phyloP scores from a whole-genome alignment of 768 basidiomycete species.

The Kwoniella sp. region DNA sequence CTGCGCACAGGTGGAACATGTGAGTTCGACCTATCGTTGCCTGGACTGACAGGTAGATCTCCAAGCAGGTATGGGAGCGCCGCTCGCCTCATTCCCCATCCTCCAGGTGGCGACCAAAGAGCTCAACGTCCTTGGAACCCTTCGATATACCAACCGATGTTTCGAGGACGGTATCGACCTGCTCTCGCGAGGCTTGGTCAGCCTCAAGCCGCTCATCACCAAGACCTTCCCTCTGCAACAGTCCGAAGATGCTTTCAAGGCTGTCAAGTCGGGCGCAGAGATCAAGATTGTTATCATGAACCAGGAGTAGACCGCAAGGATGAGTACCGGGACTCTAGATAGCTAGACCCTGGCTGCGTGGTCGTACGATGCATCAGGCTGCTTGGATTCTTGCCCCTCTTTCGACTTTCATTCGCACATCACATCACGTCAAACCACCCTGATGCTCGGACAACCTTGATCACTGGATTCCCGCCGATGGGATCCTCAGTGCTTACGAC shows the following conservation, averaged over 20 bases:
- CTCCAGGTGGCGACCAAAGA: slow-evolving; percentile 3
- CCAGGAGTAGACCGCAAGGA: slow-evolving; percentile 22
- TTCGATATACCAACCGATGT: slow-evolving; percentile 10
- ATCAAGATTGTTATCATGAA: slow-evolving; percentile 22
- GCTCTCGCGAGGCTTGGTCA: slow-evolving; percentile 3
- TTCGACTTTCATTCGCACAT: too few species aligned
- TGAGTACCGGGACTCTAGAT: too few species aligned
- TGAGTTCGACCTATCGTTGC: background rate
- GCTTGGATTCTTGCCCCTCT: too few species aligned
- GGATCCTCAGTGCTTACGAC: too few species aligned
- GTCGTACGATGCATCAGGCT: too few species aligned
- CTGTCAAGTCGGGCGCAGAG: slow-evolving; percentile 7
- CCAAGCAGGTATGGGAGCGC: slow-evolving; percentile 8
- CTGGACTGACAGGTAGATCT: background rate
- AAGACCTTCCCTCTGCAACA: slow-evolving; percentile 8
- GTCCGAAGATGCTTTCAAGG: slow-evolving; percentile 11
- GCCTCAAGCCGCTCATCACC: slow-evolving; percentile 21
- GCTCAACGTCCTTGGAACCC: slow-evolving; percentile 3
- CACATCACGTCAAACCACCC: too few species aligned
- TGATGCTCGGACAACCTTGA: too few species aligned
- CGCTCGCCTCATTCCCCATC: slow-evolving; percentile 6
- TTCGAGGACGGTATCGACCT: slow-evolving; percentile 16
- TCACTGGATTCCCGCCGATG: too few species aligned
- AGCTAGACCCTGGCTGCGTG: too few species aligned
- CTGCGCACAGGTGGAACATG: slow-evolving; percentile 5